phyloP scores from a whole-genome alignment of 768 basidiomycete genomes.

The Lentinula edodes region DNA sequence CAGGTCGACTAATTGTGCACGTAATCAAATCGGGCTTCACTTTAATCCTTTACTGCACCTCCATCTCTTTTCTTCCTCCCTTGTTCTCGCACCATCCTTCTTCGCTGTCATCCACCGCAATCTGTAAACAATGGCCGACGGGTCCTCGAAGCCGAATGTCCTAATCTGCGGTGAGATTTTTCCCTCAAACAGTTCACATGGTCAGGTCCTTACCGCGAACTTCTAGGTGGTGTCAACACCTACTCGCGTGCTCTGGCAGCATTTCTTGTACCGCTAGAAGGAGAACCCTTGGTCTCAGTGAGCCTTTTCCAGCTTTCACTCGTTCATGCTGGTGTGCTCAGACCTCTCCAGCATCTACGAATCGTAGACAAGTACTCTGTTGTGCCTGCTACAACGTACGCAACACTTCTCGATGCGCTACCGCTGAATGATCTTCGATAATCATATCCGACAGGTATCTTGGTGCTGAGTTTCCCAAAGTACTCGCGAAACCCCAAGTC shows the following conservation, averaged over 20 bases:
- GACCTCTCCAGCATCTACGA: constrained; percentile 47
- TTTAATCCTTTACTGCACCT: background rate
- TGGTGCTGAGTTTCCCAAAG: constrained; percentile 65
- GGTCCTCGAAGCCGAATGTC: constrained; percentile 48
- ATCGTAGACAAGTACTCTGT: constrained; percentile 77
- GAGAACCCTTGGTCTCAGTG: constrained; percentile 69
- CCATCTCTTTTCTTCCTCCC: background rate
- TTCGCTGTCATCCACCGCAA: constrained; percentile 5
- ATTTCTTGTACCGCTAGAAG: constrained; percentile 60
- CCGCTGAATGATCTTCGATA: constrained; percentile 13
- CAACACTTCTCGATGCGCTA: constrained; percentile 14
- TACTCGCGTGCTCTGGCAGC: constrained; percentile 68
- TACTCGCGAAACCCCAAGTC: constrained; percentile 62
- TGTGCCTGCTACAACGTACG: constrained; percentile 67
- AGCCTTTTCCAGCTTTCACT: constrained; percentile 18
- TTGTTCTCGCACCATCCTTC: background rate
- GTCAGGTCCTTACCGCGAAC: constrained; percentile 5
- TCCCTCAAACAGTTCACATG: background rate
- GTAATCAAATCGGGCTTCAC: constrained; percentile 1
- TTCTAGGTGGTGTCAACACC: constrained; percentile 74
- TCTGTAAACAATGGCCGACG: background rate
- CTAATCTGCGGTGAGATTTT: constrained; percentile 66
- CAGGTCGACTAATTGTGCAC: background rate
- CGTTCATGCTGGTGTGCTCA: background rate
- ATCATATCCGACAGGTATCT: constrained; percentile 51